phyloP scores from a whole-genome alignment of 805 yeast genomes.

The Yarrowia sp. region DNA sequence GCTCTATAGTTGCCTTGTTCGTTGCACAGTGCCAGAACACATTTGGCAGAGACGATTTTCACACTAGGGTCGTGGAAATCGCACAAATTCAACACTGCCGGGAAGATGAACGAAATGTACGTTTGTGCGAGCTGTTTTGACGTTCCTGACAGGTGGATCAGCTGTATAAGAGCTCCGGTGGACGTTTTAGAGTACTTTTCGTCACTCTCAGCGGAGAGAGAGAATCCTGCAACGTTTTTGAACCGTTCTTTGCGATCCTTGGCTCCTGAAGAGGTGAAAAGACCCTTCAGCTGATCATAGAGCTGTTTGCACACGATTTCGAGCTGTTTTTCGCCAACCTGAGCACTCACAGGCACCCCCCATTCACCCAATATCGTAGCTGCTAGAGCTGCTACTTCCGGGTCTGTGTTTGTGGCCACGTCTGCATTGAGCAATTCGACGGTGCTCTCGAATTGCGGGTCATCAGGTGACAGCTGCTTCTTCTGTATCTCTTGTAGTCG shows the following conservation, averaged over 20 bases:
- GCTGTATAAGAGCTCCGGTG: slow-evolving; percentile 14
- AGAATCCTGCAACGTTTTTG: slow-evolving; percentile 27
- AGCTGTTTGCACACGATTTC: slow-evolving; percentile 7
- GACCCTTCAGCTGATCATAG: slow-evolving; percentile 2
- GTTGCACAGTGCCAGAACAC: slow-evolving; percentile 37
- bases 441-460: slow-evolving; percentile 6
- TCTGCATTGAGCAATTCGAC: slow-evolving; percentile 3
- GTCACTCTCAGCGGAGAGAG: slow-evolving; percentile 8
- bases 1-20: slow-evolving; percentile 36
- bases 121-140: slow-evolving; percentile 32
- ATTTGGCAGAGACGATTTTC: slow-evolving; percentile 45
- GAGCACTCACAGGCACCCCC: not conserved
- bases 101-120: slow-evolving; percentile 49
- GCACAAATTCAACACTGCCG: slow-evolving; percentile 46
- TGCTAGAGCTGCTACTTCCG: slow-evolving; percentile 20
- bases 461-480: not conserved
- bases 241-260: slow-evolving; percentile 15
- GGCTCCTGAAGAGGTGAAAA: slow-evolving; percentile 12
- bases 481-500: not conserved
- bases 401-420: not conserved
- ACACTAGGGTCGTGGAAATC: slow-evolving; percentile 46
- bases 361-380: slow-evolving; percentile 7
- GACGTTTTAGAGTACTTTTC: slow-evolving; percentile 13
- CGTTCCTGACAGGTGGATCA: slow-evolving; percentile 24
- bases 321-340: not conserved